Evolutionary conservation across 2,329 filamentous ascomycete genomes (phyloP).

Genomic region (Mycosphaerella sp.): DNA sequence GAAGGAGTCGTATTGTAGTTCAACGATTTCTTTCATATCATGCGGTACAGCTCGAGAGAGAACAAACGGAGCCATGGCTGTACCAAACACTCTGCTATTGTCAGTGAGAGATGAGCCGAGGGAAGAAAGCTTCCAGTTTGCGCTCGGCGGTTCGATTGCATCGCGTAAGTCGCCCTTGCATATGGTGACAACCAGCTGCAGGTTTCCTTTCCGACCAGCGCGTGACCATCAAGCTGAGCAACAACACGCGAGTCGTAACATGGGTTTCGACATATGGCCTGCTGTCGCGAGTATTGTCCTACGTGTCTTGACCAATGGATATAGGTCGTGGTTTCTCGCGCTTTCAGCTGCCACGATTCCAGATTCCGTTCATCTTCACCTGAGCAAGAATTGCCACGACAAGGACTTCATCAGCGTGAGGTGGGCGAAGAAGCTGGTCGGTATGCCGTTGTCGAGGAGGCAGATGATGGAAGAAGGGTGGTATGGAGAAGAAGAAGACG

Average conservation of each 20-base stretch:
- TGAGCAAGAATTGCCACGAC: too few species aligned
- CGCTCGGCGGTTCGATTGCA: not conserved
- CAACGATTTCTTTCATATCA: conserved; percentile 9
- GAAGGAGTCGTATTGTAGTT: conserved; percentile 5
- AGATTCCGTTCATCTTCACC: too few species aligned
- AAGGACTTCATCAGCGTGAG: too few species aligned
- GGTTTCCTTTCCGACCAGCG: not conserved
- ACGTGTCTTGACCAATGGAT: too few species aligned
- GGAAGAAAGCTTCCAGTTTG: too few species aligned
- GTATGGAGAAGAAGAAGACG: too few species aligned
- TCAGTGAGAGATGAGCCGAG: not conserved
- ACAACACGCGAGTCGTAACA: not conserved
- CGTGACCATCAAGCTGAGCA: not conserved
- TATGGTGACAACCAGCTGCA: not conserved
- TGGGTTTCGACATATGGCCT: not conserved
- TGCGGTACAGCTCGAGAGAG: conserved; percentile 9
- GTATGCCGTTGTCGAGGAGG: not conserved
- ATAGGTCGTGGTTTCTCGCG: too few species aligned
- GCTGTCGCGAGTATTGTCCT: not conserved
- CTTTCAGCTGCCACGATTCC: too few species aligned
- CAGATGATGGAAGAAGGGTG: not conserved
- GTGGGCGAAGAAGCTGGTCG: too few species aligned
- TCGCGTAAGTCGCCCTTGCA: not conserved
- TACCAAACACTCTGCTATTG: too few species aligned
- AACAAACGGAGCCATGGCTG: conserved; percentile 3